Percentiles rank a stretch among this genome's conserved stretches.
Evolutionary conservation across 2,329 filamentous ascomycete genomes (phyloP).

Genomic region (Catunica adiposa): DNA sequence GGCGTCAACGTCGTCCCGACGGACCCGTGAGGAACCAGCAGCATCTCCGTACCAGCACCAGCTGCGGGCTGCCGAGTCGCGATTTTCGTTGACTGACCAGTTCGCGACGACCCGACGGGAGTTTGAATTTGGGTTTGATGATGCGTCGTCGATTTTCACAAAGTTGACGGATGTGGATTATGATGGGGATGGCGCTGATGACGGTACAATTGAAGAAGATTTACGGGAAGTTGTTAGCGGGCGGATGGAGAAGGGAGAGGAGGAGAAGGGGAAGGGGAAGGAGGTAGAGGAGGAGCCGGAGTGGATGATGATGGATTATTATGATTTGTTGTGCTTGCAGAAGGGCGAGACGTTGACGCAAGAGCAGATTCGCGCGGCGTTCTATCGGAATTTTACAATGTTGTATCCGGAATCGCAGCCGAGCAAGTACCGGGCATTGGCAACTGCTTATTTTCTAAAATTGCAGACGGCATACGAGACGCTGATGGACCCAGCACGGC

Average conservation of each 20-base stretch:
- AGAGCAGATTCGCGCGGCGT: conserved; percentile 27
- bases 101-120: conserved; percentile 31
- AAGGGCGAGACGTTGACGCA: conserved; percentile 19
- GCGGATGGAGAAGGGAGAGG: too few relatives aligned
- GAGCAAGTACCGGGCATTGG: conserved; percentile 23
- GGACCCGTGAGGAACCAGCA: conserved; percentile 9
- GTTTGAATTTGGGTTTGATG: conserved; percentile 32
- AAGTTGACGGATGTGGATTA: conserved; percentile 15
- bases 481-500: conserved; percentile 27
- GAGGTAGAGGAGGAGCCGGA: conserved; percentile 13
- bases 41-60: conserved; percentile 16
- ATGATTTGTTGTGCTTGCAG: conserved; percentile 30
- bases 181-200: conserved; percentile 15
- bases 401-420: conserved; percentile 30
- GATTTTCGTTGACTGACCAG: conserved; percentile 31
- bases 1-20: conserved; percentile 10
- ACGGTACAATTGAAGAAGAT: conserved; percentile 16
- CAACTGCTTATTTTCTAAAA: conserved; percentile 25
- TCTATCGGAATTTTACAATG: conserved; percentile 28
- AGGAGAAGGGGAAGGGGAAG: conserved; percentile 14
- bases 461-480: conserved; percentile 31
- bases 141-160: conserved; percentile 28
- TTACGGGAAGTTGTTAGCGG: conserved; percentile 11
- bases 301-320: conserved; percentile 22
- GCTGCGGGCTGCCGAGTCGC: conserved; percentile 25